phyloP scores from a whole-genome alignment of 306 rosid species.

The Herpetospermum pedunculosum region DNA sequence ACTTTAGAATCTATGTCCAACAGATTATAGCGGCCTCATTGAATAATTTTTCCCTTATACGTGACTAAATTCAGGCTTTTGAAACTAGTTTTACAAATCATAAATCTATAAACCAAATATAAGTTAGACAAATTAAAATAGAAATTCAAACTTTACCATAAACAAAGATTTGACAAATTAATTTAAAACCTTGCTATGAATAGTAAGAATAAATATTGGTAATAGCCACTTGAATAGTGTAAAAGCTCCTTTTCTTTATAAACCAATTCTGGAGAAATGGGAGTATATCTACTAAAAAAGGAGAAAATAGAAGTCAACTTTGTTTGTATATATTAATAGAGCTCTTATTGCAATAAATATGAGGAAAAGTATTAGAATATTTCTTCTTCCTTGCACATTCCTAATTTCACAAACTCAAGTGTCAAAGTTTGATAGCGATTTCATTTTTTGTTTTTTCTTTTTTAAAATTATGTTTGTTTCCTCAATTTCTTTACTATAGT shows the following conservation, averaged over 20 bases:
- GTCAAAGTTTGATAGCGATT: background rate
- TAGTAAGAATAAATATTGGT: background rate
- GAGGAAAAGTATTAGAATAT: background rate
- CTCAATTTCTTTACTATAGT: no score
- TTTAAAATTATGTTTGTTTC: no score
- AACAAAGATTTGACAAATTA: background rate
- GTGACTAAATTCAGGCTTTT: background rate
- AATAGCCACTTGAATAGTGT: background rate
- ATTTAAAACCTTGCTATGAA: background rate
- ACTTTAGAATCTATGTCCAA: no score
- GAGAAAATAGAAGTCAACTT: background rate
- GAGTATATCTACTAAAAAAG: background rate
- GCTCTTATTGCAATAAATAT: background rate
- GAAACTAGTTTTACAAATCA: background rate
- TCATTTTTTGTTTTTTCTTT: no score
- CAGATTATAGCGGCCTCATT: no score
- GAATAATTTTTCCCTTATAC: background rate
- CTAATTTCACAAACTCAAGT: background rate
- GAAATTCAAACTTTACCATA: background rate
- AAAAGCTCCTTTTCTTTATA: background rate
- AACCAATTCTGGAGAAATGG: background rate
- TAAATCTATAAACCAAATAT: background rate
- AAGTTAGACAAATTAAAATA: background rate
- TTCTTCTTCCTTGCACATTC: background rate
- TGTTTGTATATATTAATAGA: background rate